phyloP scores from a whole-genome alignment of 805 yeast genomes.

The Schizosaccharomyces cryophilus region DNA sequence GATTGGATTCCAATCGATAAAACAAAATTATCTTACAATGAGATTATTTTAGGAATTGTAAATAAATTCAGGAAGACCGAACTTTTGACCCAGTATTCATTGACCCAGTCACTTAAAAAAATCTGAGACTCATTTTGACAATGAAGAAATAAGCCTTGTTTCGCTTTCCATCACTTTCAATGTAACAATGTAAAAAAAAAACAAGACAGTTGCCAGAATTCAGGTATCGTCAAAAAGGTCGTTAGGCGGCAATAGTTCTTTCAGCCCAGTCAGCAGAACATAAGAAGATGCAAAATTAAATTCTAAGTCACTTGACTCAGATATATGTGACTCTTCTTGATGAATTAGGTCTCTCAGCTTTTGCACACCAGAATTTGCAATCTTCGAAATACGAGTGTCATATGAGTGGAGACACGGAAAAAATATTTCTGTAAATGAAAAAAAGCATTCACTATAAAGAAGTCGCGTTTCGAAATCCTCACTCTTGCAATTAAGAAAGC shows the following conservation, averaged over 20 bases:
- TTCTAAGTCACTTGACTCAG: neutral
- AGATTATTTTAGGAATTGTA: too few species aligned
- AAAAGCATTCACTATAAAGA: neutral
- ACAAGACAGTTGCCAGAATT: too few species aligned
- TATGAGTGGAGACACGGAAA: neutral
- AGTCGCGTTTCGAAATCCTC: neutral
- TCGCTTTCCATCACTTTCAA: too few species aligned
- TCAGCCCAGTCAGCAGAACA: neutral
- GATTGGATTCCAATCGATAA: too few species aligned
- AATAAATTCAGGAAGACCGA: too few species aligned
- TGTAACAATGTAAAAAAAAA: too few species aligned
- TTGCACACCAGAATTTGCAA: neutral
- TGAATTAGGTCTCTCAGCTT: neutral
- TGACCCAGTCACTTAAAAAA: too few species aligned
- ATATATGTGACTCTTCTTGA: neutral
- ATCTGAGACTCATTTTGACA: too few species aligned
- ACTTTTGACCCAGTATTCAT: too few species aligned
- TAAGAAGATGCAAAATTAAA: neutral
- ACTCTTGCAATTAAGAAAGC: neutral
- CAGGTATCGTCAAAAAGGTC: neutral
- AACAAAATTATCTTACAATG: too few species aligned
- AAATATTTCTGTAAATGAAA: neutral
- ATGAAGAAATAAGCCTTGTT: too few species aligned
- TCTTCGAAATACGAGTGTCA: neutral
- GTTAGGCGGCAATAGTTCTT: neutral